Evolutionary conservation across 768 basidiomycete genomes (phyloP).

Genomic region (Boletus rubescentipes): DNA sequence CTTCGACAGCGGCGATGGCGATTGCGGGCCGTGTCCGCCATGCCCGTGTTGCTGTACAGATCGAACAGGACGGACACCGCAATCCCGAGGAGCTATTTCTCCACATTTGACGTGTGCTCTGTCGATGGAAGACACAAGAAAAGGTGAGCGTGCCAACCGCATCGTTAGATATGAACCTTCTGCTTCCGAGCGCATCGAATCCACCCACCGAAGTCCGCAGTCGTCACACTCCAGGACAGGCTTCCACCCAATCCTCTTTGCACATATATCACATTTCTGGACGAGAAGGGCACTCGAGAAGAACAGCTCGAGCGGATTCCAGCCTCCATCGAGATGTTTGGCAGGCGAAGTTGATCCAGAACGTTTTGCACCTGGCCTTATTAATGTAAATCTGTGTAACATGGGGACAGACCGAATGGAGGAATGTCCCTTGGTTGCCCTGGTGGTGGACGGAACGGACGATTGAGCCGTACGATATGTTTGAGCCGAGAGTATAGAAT

Average conservation of each 20-base stretch:
- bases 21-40: conserved; percentile 13
- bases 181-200: conserved; percentile 10
- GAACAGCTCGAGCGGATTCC: conserved; percentile 79
- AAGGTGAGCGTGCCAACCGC: conserved; percentile 5
- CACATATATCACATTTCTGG: conserved; percentile 80
- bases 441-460: conserved; percentile 50
- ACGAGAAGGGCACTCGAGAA: conserved; percentile 71
- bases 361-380: conserved; percentile 75
- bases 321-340: conserved; percentile 40
- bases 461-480: conserved; percentile 63
- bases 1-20: conserved; percentile 27
- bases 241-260: conserved; percentile 83
- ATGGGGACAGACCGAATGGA: conserved; percentile 57
- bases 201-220: conserved; percentile 67
- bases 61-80: conserved; percentile 54
- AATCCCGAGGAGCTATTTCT: conserved; percentile 76
- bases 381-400: conserved; percentile 83
- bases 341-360: conserved; percentile 30
- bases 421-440: conserved; percentile 77
- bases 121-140: conserved; percentile 15
- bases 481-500: conserved; percentile 55
- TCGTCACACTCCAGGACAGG: conserved; percentile 87
- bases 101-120: conserved; percentile 89
- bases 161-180: conserved; percentile 17
- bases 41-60: conserved; percentile 28